Evolutionary conservation across 331 rosid species (phyloP), one percentile per base, ranked within the genome.

Genomic region (Quercus tomentella): DNA sequence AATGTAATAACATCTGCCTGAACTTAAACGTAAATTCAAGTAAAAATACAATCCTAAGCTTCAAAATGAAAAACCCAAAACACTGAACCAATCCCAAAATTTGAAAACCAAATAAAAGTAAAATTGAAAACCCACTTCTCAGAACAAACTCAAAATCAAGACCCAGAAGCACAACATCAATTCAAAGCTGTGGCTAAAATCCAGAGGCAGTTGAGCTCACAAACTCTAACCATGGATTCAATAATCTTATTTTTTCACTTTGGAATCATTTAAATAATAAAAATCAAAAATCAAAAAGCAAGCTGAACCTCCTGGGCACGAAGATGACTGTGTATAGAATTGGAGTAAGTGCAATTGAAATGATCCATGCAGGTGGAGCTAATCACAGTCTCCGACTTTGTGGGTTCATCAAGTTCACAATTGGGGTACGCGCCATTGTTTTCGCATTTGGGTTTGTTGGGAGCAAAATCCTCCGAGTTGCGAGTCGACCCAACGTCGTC

Each of bases 251-350:
- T 7, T 30, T 7, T 41, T 8, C 49, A 33, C 37, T 33, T 33
- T 1, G 37, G 49, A 41, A 41, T 7, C 2, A 41, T 9, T 2
- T 7, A 10, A 43, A 6, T 22, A 2, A 31, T 8, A n/a, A 5
- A 74, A 56, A 21, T 10, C 3, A n/a, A 5, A 74, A 56, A 21
- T 10, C 3, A 20, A 33, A 56, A 10, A 30, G 16, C 21, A 58
- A 35, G 1, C 4, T 18, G 25, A 67, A 80, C 84, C 87, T 85
- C 88, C 65, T 82, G 25, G 26, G 76, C 56, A 5, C 17, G 86
- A 65, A 82, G 84, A 76, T 85, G 77, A 15, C 4, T 57, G 74
- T 82, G 82, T 54, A 82, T 56, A 51, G 77, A 73, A 52, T 76
- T 62, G 14, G 74, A 30, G 73, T 58, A 21, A 21, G 45, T 45